Base-by-base conservation (phyloP, 2,329 filamentous ascomycete species). In the Penicillium decumbens region DNA sequence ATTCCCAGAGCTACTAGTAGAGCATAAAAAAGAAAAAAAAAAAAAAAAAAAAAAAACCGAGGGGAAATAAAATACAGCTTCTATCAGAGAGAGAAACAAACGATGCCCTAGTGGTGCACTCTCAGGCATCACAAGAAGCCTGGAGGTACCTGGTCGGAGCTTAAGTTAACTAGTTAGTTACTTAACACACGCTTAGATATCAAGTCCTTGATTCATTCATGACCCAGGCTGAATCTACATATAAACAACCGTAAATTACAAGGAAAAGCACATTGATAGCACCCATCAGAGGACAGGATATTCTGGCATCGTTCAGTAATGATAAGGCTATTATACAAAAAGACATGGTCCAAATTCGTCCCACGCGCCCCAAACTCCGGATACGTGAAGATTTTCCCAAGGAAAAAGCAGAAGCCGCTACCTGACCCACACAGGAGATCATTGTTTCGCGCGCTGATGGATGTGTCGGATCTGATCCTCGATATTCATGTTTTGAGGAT, bases 391-490 rank as follows among this genome's bases (percentile, higher is more conserved):
- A 10, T 9, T 15, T 35, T 20, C 18, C 29, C 18, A 25, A 25
- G 41, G 8, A 28, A 28, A 18, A 9, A 8, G 27, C 8, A 33
- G 28, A 28, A 25, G 30, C 42, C n/a, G 18, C 23, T 6, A 20
- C 25, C 25, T 29, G 15, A 3, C 25, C 25, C 28, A n/a, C 25
- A 9, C 5, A 12, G 13, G 29, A 47, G 38, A 30, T 60, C 44
- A 69, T 58, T 68, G 62, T 51, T 61, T 68, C 49, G 75, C 78
- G 60, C 80, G 82, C 62, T 83, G 75, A 57, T 84, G 80, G 50
- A 86, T 82, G 44, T 80, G 77, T 52, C 85, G 79, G 55, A 95
- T 89, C 73, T 95, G 89, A 68, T 95, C 89, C 66, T 93, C 87
- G 32, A 95, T 84, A 64, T 89, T 92, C 69, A 87, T 81, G 47